phyloP scores from a whole-genome alignment of 202 grass and related monocot species.

The Sporobolus alterniflorus region DNA sequence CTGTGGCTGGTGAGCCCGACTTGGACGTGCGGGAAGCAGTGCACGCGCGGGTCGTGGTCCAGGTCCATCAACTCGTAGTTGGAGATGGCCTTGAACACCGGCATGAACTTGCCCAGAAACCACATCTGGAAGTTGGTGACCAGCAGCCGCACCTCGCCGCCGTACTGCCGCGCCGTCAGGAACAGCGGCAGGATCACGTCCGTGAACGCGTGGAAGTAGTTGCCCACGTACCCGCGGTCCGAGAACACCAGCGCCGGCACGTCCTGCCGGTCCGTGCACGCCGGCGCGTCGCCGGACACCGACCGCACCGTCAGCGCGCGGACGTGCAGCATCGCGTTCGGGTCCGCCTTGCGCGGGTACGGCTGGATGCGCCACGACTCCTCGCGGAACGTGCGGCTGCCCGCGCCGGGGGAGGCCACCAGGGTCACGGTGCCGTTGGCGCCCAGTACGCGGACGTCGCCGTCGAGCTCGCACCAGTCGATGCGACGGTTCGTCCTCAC shows the following conservation, averaged over 20 bases:
- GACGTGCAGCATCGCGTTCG: constrained; percentile 51
- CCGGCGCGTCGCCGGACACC: not conserved
- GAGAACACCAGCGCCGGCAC: constrained; percentile 89
- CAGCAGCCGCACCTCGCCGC: constrained; percentile 74
- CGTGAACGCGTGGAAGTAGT: constrained; percentile 96
- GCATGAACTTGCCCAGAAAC: constrained; percentile 77
- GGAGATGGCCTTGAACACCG: constrained; percentile 62
- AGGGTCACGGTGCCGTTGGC: constrained; percentile 50
- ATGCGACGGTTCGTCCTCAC: constrained; percentile 67
- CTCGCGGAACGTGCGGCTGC: constrained; percentile 27
- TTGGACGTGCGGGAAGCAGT: constrained; percentile 65
- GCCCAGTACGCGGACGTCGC: constrained; percentile 79
- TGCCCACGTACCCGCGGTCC: constrained; percentile 77
- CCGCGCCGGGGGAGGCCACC: constrained; percentile 36
- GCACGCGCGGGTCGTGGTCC: constrained; percentile 62
- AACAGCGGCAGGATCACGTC: constrained; percentile 91
- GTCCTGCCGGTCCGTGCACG: constrained; percentile 49
- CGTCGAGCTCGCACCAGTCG: constrained; percentile 89
- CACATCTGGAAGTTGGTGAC: constrained; percentile 58
- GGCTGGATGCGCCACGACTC: constrained; percentile 74
- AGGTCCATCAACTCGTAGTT: constrained; percentile 70
- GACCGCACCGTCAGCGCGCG: constrained; percentile 50
- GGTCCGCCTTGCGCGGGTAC: constrained; percentile 87
- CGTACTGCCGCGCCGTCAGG: constrained; percentile 57
- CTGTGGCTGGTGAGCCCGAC: constrained; percentile 65